Percentiles rank a stretch among this genome's conserved stretches.
phyloP scores from a whole-genome alignment of 1,284 basidiomycete genomes.

The Cutaneotrichosporon cutaneum region DNA sequence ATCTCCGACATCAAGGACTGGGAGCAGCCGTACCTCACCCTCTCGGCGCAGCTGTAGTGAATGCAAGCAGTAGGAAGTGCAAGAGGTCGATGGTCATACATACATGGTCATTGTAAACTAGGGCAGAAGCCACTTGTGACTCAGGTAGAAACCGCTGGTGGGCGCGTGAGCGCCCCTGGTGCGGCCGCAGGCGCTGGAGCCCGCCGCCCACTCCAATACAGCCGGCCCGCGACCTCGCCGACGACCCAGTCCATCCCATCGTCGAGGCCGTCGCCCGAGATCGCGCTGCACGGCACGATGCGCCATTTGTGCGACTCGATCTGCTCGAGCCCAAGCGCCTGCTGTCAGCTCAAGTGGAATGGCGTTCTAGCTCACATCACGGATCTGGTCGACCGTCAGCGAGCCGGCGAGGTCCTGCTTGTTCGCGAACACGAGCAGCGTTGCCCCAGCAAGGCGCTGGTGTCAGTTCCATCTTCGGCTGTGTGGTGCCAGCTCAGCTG shows the following conservation, averaged over 20 bases:
- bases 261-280: slow-evolving; percentile 80
- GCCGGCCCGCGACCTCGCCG: slow-evolving; percentile 74
- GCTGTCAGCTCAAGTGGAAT: slow-evolving; percentile 15
- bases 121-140: background rate
- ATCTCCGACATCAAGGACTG: slow-evolving; percentile 14
- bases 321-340: slow-evolving; percentile 72
- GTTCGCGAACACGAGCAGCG: slow-evolving; percentile 96
- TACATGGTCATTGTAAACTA: background rate
- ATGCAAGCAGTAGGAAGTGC: background rate
- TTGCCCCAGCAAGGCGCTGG: slow-evolving; percentile 88
- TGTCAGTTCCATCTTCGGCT: too few relatives aligned
- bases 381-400: slow-evolving; percentile 77
- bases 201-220: slow-evolving; percentile 47
- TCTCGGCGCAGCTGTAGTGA: slow-evolving; percentile 6
- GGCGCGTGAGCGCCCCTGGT: background rate
- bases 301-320: slow-evolving; percentile 88
- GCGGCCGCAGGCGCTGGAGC: background rate
- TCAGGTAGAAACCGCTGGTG: background rate
- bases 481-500: too few relatives aligned
- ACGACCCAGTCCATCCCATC: slow-evolving; percentile 94
- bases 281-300: slow-evolving; percentile 87
- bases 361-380: slow-evolving; percentile 62
- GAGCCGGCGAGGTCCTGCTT: slow-evolving; percentile 94
- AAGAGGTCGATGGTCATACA: background rate
- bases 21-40: slow-evolving; percentile 16